These are phyloP conservation scores for Gyromitra esculenta DNA, from an alignment of 2,329 filamentous ascomycete species.

Conservation along the genomic window DNA sequence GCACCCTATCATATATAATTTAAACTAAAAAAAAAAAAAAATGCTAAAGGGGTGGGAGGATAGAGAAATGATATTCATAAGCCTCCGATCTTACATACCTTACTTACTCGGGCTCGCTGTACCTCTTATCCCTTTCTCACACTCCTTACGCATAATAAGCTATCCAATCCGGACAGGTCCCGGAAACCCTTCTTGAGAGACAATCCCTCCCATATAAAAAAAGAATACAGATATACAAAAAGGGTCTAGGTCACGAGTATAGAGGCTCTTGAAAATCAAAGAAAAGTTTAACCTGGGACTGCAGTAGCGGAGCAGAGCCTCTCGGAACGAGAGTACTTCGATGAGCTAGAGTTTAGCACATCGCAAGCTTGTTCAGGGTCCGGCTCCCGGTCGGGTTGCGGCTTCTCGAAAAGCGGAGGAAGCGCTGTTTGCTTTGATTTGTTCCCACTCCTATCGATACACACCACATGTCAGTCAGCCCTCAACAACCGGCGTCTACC, in stretches of 20 bases:
- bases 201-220: background rate
- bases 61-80: slow-evolving; percentile 28
- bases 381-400: slow-evolving; percentile 25
- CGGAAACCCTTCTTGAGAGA: slow-evolving; percentile 3
- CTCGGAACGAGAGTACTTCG: slow-evolving; percentile 37
- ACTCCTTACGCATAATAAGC: slow-evolving; percentile 15
- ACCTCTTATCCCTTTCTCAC: slow-evolving; percentile 2
- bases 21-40: slow-evolving; percentile 3
- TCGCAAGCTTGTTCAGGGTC: slow-evolving; percentile 11
- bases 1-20: slow-evolving; percentile 11
- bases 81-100: slow-evolving; percentile 23
- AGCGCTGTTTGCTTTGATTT: slow-evolving; percentile 30
- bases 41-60: slow-evolving; percentile 14
- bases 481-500: slow-evolving; percentile 2
- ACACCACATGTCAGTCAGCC: slow-evolving; percentile 25
- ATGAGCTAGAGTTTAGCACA: slow-evolving; percentile 37
- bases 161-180: slow-evolving; percentile 12
- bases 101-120: slow-evolving; percentile 8
- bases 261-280: slow-evolving; percentile 30
- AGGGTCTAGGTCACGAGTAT: slow-evolving; percentile 6
- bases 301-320: slow-evolving; percentile 41
- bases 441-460: slow-evolving; percentile 29
- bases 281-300: slow-evolving; percentile 22
- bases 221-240: slow-evolving; percentile 4
- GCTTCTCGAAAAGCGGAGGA: slow-evolving; percentile 30